Conservation (phyloP, 345 rosid species). For the Eucalyptus melliodora region DNA sequence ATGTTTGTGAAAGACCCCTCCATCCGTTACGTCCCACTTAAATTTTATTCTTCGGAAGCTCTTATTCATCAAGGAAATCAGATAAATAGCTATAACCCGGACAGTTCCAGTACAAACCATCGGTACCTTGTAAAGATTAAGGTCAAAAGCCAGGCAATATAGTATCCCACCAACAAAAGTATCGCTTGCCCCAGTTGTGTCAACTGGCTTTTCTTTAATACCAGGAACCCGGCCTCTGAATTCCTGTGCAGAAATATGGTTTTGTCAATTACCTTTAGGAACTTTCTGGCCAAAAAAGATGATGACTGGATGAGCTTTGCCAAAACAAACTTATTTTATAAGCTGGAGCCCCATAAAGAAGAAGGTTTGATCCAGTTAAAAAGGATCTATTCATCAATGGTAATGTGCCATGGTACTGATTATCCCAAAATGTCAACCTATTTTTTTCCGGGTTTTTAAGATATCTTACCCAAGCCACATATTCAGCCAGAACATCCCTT, state of each 20-base stretch:
- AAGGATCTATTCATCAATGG: not conserved
- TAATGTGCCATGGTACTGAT: not conserved
- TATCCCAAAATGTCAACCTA: not conserved
- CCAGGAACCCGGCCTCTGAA: conserved; percentile 62
- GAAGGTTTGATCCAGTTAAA: not conserved
- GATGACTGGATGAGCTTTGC: not conserved
- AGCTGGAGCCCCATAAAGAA: not conserved
- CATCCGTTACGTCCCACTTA: not conserved
- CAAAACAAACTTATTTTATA: not conserved
- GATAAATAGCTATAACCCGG: not conserved
- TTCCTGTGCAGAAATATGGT: conserved; percentile 16
- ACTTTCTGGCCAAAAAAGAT: not conserved
- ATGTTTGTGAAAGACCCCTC: not conserved
- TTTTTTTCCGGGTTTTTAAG: not conserved
- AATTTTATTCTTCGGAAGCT: not conserved
- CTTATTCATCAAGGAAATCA: not conserved
- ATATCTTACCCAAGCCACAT: not conserved
- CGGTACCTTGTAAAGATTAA: conserved; percentile 24
- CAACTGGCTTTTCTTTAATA: conserved; percentile 50
- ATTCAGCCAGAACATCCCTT: not conserved
- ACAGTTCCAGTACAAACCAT: not conserved
- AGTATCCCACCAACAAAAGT: conserved; percentile 67
- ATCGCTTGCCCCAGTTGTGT: conserved; percentile 86
- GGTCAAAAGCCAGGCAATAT: conserved; percentile 46
- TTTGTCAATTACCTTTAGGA: not conserved